These are phyloP conservation scores for Isabelozyma gotoi DNA, from an alignment of 805 yeast species.

Conservation along the genomic window DNA sequence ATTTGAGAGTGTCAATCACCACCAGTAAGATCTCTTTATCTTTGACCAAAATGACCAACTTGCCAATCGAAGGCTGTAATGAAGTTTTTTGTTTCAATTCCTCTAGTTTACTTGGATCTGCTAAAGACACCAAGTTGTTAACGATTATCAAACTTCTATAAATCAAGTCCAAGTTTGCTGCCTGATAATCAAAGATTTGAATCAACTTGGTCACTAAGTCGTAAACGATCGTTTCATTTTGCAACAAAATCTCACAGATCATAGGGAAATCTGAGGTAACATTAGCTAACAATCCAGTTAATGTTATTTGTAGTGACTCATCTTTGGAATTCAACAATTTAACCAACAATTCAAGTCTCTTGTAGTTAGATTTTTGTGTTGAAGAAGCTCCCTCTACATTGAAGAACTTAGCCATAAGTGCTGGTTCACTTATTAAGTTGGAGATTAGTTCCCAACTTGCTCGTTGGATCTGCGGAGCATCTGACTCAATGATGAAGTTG, in stretches of 20 bases:
- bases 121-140: slow-evolving; percentile 17
- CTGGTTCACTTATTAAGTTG: slow-evolving; percentile 49
- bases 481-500: slow-evolving; percentile 37
- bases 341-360: slow-evolving; percentile 28
- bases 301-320: slow-evolving; percentile 24
- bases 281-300: slow-evolving; percentile 40
- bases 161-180: slow-evolving; percentile 22
- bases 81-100: slow-evolving; percentile 1
- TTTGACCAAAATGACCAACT: slow-evolving; percentile 1
- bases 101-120: slow-evolving; percentile 4
- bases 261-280: slow-evolving; percentile 39
- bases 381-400: slow-evolving; percentile 37
- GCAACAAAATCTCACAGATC: slow-evolving; percentile 26
- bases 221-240: slow-evolving; percentile 9
- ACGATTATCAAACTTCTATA: slow-evolving; percentile 25
- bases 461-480: slow-evolving; percentile 47
- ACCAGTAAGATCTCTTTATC: slow-evolving; percentile 9
- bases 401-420: slow-evolving; percentile 55
- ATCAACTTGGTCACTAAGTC: slow-evolving; percentile 18
- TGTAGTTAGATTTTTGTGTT: slow-evolving; percentile 21
- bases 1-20: slow-evolving; percentile 8
- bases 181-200: slow-evolving; percentile 23
- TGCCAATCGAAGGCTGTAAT: slow-evolving; percentile 8
- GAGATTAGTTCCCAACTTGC: slow-evolving; percentile 64
- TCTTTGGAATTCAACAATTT: slow-evolving; percentile 34